phyloP scores from a whole-genome alignment of 2,329 filamentous ascomycete species.

The Huntiella decipiens region DNA sequence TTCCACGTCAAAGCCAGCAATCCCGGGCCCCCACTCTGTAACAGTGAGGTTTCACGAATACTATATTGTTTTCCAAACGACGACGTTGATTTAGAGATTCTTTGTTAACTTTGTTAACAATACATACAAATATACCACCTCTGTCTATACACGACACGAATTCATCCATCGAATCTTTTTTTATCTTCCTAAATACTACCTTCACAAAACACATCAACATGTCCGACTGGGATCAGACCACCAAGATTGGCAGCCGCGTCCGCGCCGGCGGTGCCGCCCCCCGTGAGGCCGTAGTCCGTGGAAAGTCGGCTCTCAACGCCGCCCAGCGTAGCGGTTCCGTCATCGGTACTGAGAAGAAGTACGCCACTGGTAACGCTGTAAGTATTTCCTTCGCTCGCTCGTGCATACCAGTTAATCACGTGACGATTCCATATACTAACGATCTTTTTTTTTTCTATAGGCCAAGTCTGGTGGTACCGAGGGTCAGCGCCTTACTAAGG shows the following conservation, averaged over 20 bases:
- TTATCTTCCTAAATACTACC: background rate
- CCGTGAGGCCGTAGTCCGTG: constrained; percentile 77
- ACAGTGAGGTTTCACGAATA: no score
- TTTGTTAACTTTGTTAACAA: no score
- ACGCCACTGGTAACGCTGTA: constrained; percentile 58
- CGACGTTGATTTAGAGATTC: background rate
- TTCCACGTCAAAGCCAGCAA: constrained; percentile 5
- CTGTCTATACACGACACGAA: background rate
- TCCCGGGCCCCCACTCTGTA: background rate
- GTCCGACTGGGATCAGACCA: constrained; percentile 68
- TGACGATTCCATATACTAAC: background rate
- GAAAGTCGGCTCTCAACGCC: constrained; percentile 69
- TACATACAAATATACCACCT: no score
- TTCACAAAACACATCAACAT: constrained; percentile 31
- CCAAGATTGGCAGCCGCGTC: constrained; percentile 83
- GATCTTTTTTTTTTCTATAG: background rate
- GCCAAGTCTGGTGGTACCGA: constrained; percentile 31
- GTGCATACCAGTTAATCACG: background rate
- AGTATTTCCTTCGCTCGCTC: constrained; percentile 19
- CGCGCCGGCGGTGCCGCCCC: constrained; percentile 44
- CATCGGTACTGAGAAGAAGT: constrained; percentile 85
- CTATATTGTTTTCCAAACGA: background rate
- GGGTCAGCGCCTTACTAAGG: constrained; percentile 91
- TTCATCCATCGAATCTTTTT: background rate
- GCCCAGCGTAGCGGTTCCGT: constrained; percentile 63